phyloP scores from a whole-genome alignment of 768 basidiomycete genomes.

The Boletus rubescentipes region DNA sequence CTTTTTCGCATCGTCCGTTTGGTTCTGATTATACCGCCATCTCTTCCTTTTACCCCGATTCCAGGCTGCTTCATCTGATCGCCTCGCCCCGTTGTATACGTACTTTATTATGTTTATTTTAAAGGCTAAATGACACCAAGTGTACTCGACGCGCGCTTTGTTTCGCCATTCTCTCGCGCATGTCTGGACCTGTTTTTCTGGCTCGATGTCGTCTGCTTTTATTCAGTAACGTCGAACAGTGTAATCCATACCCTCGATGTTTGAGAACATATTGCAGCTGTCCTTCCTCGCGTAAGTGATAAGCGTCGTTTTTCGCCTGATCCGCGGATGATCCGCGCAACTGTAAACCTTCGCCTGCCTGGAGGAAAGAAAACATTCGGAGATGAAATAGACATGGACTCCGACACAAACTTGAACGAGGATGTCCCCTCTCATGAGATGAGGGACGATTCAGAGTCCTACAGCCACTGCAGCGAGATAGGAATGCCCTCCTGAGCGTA shows the following conservation, averaged over 20 bases:
- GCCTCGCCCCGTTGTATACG: conserved; percentile 21
- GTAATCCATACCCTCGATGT: conserved; percentile 11
- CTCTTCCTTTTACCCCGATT: conserved; percentile 1
- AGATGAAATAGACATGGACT: conserved; percentile 28
- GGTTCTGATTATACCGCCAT: conserved; percentile 10
- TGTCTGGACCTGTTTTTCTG: conserved; percentile 6
- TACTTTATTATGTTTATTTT: conserved; percentile 33
- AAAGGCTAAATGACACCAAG: conserved; percentile 25
- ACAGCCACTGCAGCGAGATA: neutral
- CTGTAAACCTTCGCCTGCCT: conserved; percentile 18
- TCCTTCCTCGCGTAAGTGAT: conserved; percentile 13
- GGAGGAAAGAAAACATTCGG: conserved; percentile 19
- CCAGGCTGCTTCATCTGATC: conserved; percentile 20
- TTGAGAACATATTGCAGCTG: neutral
- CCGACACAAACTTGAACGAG: conserved; percentile 11
- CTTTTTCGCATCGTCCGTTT: neutral
- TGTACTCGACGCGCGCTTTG: conserved; percentile 16
- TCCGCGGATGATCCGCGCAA: conserved; percentile 29
- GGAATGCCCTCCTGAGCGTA: neutral
- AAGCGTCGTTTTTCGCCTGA: conserved; percentile 12
- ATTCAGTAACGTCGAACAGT: conserved; percentile 6
- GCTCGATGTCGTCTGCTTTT: conserved; percentile 5
- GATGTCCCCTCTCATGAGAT: no score
- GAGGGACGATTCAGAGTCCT: no score
- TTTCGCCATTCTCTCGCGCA: conserved; percentile 6